phyloP scores from a whole-genome alignment of 139 green algal species.

The Coelastrella sp. region DNA sequence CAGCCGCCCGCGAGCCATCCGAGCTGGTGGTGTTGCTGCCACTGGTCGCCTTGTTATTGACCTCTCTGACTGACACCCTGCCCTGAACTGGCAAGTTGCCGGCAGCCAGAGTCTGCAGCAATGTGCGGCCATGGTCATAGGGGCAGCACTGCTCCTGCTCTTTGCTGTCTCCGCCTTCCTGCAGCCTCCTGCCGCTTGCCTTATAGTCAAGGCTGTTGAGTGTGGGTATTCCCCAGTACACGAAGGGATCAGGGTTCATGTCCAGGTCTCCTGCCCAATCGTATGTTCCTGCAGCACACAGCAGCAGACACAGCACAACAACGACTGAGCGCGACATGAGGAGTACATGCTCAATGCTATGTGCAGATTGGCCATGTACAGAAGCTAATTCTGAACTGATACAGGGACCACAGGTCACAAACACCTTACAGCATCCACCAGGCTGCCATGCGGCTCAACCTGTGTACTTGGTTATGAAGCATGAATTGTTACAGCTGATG shows the following conservation, averaged over 20 bases:
- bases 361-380: neutral
- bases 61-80: conserved; percentile 7
- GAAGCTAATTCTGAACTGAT: neutral
- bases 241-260: conserved; percentile 1
- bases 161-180: too few species aligned
- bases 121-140: neutral
- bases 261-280: conserved; percentile 41
- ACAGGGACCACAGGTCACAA: neutral
- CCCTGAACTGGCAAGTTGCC: conserved; percentile 19
- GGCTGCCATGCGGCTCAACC: neutral
- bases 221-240: neutral
- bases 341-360: neutral
- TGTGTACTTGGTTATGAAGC: neutral
- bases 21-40: neutral
- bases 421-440: neutral
- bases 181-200: neutral
- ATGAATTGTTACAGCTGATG: neutral
- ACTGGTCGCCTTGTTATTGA: neutral
- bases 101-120: conserved; percentile 8
- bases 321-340: neutral
- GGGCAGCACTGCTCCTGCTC: neutral
- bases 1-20: neutral
- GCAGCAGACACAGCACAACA: neutral
- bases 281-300: conserved; percentile 8
- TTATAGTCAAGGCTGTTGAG: neutral